Percentiles rank a stretch among this genome's conserved stretches.
Conservation (phyloP, 2,329 filamentous ascomycete species). For the Fusarium floridanum region DNA sequence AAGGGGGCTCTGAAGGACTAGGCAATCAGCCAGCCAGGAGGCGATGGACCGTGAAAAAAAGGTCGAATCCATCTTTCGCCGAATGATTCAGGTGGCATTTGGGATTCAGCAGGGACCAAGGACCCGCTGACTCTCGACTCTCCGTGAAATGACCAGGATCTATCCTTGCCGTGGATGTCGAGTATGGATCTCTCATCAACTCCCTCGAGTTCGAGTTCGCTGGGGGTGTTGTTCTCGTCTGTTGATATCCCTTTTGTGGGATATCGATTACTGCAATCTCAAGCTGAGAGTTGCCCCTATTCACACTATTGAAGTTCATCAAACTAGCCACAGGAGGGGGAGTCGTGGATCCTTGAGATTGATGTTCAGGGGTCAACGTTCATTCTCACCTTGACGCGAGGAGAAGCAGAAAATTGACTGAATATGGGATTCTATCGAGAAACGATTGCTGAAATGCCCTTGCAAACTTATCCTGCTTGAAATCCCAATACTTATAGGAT, state of each 20-base stretch:
- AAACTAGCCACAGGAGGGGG: background rate
- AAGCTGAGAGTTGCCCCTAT: background rate
- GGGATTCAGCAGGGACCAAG: conserved; percentile 25
- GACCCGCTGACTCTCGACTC: conserved; percentile 5
- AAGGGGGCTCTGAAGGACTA: conserved; percentile 1
- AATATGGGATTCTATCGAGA: background rate
- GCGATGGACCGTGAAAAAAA: background rate
- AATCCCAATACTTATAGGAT: background rate
- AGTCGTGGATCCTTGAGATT: background rate
- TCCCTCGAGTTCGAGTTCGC: conserved; percentile 3
- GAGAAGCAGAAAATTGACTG: background rate
- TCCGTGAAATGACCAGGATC: background rate
- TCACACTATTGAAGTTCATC: background rate
- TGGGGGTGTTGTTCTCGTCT: background rate
- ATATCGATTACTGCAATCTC: background rate
- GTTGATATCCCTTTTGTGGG: background rate
- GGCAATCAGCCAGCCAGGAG: background rate
- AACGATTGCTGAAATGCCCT: background rate
- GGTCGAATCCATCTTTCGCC: conserved; percentile 6
- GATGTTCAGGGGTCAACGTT: background rate
- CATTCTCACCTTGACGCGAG: background rate
- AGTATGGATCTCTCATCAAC: background rate
- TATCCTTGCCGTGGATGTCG: background rate
- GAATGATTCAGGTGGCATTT: conserved; percentile 38
- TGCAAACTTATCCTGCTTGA: background rate